Percentiles rank a stretch among this genome's conserved stretches.
Evolutionary conservation across 345 rosid species (phyloP).

Genomic region (Limnanthes douglasii): DNA sequence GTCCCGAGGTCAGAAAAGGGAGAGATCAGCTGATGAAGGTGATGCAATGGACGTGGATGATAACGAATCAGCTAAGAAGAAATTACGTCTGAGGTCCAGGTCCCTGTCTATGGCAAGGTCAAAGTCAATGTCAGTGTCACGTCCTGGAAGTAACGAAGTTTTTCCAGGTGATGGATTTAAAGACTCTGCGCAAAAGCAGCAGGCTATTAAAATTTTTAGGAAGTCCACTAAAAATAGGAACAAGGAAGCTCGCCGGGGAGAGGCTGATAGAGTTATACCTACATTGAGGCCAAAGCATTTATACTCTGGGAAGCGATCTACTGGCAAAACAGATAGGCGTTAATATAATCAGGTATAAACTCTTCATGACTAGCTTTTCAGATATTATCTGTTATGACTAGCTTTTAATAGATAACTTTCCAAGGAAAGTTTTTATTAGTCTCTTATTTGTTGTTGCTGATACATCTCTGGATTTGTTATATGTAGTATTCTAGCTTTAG

Average conservation of each 20-base stretch:
- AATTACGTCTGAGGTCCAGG: slow-evolving; percentile 33
- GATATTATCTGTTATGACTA: too few relatives aligned
- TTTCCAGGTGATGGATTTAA: slow-evolving; percentile 84
- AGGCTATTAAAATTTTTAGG: slow-evolving; percentile 30
- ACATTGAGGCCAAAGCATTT: slow-evolving; percentile 49
- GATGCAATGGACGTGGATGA: slow-evolving; percentile 46
- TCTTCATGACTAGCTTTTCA: too few relatives aligned
- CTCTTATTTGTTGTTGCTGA: too few relatives aligned
- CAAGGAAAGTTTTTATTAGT: too few relatives aligned
- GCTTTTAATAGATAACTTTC: too few relatives aligned
- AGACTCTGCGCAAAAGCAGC: slow-evolving; percentile 52
- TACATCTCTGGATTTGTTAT: too few relatives aligned
- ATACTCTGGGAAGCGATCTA: slow-evolving; percentile 63
- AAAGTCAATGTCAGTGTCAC: slow-evolving; percentile 34
- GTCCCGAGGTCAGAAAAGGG: slow-evolving; percentile 72
- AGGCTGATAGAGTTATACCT: slow-evolving; percentile 65
- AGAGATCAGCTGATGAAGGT: slow-evolving; percentile 35
- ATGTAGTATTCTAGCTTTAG: too few relatives aligned
- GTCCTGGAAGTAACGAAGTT: slow-evolving; percentile 58
- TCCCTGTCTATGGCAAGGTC: slow-evolving; percentile 27
- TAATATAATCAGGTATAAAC: slow-evolving; percentile 19
- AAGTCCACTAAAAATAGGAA: slow-evolving; percentile 58
- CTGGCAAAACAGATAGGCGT: slow-evolving; percentile 63
- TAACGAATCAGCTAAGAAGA: slow-evolving; percentile 37
- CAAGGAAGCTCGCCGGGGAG: slow-evolving; percentile 79